A percentile compares a stretch with the other conserved stretches of the same genome.
Conservation (phyloP, 2,329 filamentous ascomycete species). For the Triangularia verruculosa region DNA sequence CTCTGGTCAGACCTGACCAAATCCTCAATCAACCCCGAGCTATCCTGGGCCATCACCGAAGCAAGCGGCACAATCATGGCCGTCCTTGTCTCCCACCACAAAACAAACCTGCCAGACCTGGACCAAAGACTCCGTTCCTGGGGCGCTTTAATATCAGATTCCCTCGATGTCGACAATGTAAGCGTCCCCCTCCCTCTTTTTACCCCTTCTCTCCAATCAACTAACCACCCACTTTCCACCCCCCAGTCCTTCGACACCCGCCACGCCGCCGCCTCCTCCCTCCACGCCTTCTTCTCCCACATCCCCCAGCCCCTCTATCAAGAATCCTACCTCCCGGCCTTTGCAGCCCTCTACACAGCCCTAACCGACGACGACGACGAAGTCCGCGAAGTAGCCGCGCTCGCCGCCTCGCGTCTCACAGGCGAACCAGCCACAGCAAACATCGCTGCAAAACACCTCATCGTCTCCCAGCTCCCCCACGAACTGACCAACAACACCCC, state of each 20-base stretch:
- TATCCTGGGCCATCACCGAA: conserved; percentile 49
- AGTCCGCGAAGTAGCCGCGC: conserved; percentile 64
- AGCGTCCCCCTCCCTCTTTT: conserved; percentile 1
- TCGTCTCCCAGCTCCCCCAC: conserved; percentile 35
- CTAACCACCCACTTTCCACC: conserved; percentile 25
- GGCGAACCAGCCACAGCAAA: conserved; percentile 43
- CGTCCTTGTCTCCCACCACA: conserved; percentile 26
- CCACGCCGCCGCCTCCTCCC: conserved; percentile 55
- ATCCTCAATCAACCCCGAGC: conserved; percentile 42
- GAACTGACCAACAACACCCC: conserved; percentile 18
- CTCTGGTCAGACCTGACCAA: conserved; percentile 39
- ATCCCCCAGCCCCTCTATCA: conserved; percentile 25
- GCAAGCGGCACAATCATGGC: conserved; percentile 46
- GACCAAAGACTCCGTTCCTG: conserved; percentile 19
- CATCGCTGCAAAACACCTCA: conserved; percentile 46
- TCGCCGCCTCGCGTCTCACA: conserved; percentile 47
- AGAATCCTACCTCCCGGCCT: conserved; percentile 49
- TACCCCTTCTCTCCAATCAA: conserved; percentile 31
- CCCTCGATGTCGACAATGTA: conserved; percentile 26
- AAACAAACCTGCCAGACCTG: background rate
- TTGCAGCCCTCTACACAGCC: conserved; percentile 68
- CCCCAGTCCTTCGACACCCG: conserved; percentile 62
- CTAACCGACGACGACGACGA: conserved; percentile 93
- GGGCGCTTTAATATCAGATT: conserved; percentile 25
- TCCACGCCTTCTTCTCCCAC: conserved; percentile 48